Base-by-base conservation (phyloP, 805 yeast species). In the Saturnispora sanitii region DNA sequence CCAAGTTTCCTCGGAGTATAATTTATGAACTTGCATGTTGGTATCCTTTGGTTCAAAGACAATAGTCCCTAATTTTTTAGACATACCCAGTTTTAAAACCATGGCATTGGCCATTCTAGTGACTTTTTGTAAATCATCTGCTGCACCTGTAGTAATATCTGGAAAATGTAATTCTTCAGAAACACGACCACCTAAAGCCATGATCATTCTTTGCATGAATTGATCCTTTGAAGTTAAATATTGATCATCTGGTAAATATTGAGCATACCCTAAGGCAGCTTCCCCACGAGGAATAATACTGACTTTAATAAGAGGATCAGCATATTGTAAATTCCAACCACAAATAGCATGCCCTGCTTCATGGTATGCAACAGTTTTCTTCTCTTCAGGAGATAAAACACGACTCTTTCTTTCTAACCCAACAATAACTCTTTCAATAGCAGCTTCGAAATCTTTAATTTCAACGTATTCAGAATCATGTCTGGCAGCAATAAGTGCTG, bases 281-380 rank as follows among this genome's bases (percentile, higher is more conserved):
- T 82, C 92, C 13, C 97, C 97, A 54, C 97, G 75, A 31, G 99
- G 98, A 46, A 92, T 85, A 53, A 94, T 92, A 13, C 96, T 85
- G 16, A 92, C 98, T 67, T 92, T 92, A 45, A 92, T 69, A 43
- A 94, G 67, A 6, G 98, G 98, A 57, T 90, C 96, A 2, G 97
- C 95, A 60, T 73, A 73, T 60, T 83, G 75, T 54, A 92, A 71
- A 56, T 68, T 87, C 99, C 98, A 92, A 11, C 98, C 98, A 61
- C 97, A 88, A 45, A 92, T 76, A 9, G 99, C 98, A 63, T 94
- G 98, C 4, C 98, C 99, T 3, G 99, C 98, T 62, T 92, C 99
- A 58, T 94, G 98, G 55, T 82, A 92, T 1, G 98, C 98, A 43
- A 94, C 96, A 21, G 86, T 77, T 47, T 70, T 77, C 64, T 87